A percentile compares a stretch with the other conserved stretches of the same genome.
These are phyloP conservation scores for Cudoniella acicularis DNA, from an alignment of 495 filamentous ascomycete genomes.

Conservation along the genomic window DNA sequence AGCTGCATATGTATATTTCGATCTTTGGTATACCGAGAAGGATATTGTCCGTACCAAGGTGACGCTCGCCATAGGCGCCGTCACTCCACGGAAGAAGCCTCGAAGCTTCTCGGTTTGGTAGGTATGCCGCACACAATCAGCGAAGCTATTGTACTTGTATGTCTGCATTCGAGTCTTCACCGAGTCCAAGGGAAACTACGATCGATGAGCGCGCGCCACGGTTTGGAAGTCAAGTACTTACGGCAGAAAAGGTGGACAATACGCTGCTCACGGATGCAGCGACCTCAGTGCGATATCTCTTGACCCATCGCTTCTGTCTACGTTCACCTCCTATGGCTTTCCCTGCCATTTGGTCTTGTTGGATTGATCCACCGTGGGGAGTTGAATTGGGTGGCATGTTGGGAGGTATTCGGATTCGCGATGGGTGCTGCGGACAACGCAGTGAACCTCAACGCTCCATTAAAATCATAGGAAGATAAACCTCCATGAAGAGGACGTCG, in stretches of 20 bases:
- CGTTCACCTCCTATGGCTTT: constrained; percentile 19
- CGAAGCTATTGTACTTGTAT: constrained; percentile 65
- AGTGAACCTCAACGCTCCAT: constrained; percentile 3
- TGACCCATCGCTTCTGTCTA: constrained; percentile 58
- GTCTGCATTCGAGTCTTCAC: constrained; percentile 87
- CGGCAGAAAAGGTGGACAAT: constrained; percentile 65
- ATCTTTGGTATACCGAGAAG: constrained; percentile 87
- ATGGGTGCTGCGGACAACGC: background rate
- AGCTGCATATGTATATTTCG: constrained; percentile 71
- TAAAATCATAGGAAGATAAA: constrained; percentile 3
- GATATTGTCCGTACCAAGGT: constrained; percentile 86
- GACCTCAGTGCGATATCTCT: constrained; percentile 75
- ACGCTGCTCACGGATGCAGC: constrained; percentile 71
- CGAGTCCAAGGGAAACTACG: constrained; percentile 76
- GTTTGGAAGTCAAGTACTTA: constrained; percentile 28
- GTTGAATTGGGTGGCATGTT: constrained; percentile 5
- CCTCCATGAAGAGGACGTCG: background rate
- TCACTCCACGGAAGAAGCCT: constrained; percentile 69
- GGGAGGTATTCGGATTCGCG: constrained; percentile 2
- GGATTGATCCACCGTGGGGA: constrained; percentile 11
- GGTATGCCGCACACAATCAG: constrained; percentile 67
- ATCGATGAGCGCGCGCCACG: constrained; percentile 1
- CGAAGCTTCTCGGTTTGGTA: constrained; percentile 67
- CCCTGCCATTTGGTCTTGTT: constrained; percentile 17
- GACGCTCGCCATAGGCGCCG: constrained; percentile 71